Evolutionary conservation across 1,284 basidiomycete genomes (phyloP), one percentile per base, ranked within the genome.

Genomic region (Stereum hirsutum): DNA sequence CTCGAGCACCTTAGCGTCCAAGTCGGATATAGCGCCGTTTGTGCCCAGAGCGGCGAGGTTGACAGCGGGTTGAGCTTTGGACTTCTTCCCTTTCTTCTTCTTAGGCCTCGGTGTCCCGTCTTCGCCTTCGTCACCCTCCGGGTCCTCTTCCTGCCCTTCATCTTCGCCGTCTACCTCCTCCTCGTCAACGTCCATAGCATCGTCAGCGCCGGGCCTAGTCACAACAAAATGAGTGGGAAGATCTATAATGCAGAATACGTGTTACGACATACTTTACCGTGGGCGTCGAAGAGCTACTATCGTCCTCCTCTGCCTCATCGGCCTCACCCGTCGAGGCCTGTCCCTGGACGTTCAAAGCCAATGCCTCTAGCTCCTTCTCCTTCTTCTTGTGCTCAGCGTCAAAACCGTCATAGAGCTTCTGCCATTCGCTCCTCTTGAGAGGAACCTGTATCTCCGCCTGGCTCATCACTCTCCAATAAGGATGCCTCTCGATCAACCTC

Each of bases 401-500:
- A 28, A 86, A 68, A 50, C 81, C 73, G 30, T 74, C 66, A 57
- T 90, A 91, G 38, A 82, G 68, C 41, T 70, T 70, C 57, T 88
- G 73, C 83, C 90, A 98, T 45, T 86, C 78, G n/a, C n/a, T n/a
- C n/a, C n/a, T n/a, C 0, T 71, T 68, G 4, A 81, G n/a, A n/a
- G n/a, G n/a, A n/a, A n/a, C n/a, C n/a, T n/a, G n/a, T n/a, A n/a
- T n/a, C n/a, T n/a, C n/a, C n/a, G n/a, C n/a, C n/a, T n/a, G n/a
- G n/a, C n/a, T n/a, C n/a, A n/a, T n/a, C n/a, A n/a, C n/a, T n/a
- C n/a, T n/a, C n/a, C 86, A 87, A 58, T 89, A 98, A 2, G 95
- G 94, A 65, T 99, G 95, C 0, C 93, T 97, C 47, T 78, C 55
- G 33, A 99, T 69, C 20, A 99, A 69, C 55, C 81, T 80, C 38